Base-by-base conservation (phyloP, 73 alveolate species). In the Paramecium biaurelia region DNA sequence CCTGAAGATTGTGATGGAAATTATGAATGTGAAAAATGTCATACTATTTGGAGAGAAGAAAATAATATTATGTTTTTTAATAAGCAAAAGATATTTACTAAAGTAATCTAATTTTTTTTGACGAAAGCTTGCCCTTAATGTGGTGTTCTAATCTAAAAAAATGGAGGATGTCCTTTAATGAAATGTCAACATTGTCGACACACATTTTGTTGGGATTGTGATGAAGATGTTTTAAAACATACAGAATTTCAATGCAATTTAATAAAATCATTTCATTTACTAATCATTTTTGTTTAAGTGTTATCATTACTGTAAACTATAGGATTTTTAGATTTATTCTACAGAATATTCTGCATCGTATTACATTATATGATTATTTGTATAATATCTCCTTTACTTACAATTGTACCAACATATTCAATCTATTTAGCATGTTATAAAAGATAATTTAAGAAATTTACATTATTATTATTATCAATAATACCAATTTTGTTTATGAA, bases 1-100 rank as follows among this genome's bases (percentile, higher is more conserved):
- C 84, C 84, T 1, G 84, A 63, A 26, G 49, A 63, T 63, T 63
- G 84, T 30, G 84, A 63, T 63, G 84, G 45, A 26, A 63, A 63
- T 26, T 63, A 63, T 24, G 84, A 63, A 63, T 63, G 84, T 14
- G 84, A 63, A 26, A 63, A 26, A 26, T 63, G 84, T 32, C 84
- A 63, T 14, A 63, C 84, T 11, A 20, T 63, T 63, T 63, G 84
- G 84, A 26, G 9, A 26, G 45, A 32, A 30, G 6, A 63, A 63
- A 63, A 63, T n/a, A n/a, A n/a, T 32, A 53, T 53, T 7, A 23
- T 15, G 18, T 63, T 32, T 11, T 63, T 30, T 18, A 63, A 32
- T 63, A 32, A 26, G 28, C 84, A 63, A 30, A 63, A 63, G 12
- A 1, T 63, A n/a, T 32, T 63, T 63, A 63, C 84, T 7, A 63